Evolutionary conservation across 1,284 basidiomycete genomes (phyloP).

Genomic region (Termitomyces sp.): DNA sequence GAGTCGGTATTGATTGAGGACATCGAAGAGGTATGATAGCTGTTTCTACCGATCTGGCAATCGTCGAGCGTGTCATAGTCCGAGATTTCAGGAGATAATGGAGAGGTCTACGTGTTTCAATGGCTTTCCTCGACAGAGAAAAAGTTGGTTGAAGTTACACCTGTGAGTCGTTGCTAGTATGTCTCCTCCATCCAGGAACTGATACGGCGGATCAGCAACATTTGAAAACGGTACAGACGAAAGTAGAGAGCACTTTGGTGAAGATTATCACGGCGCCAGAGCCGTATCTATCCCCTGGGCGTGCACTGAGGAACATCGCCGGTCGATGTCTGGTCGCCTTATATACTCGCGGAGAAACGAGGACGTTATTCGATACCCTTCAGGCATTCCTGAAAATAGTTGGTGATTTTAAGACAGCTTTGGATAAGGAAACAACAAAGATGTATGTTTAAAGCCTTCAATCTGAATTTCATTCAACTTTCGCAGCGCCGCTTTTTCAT

Average conservation of each 20-base stretch:
- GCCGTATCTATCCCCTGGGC: slow-evolving; percentile 74
- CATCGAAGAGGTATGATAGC: slow-evolving; percentile 14
- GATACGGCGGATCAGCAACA: slow-evolving; percentile 42
- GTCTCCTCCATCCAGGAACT: slow-evolving; percentile 4
- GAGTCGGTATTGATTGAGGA: slow-evolving; percentile 17
- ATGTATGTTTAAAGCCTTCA: slow-evolving; percentile 48
- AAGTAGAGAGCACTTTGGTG: slow-evolving; percentile 58
- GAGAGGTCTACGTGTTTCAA: slow-evolving; percentile 77
- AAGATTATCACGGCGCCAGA: slow-evolving; percentile 58
- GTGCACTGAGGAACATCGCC: slow-evolving; percentile 77
- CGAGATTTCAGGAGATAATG: slow-evolving; percentile 70
- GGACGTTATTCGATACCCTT: slow-evolving; percentile 85
- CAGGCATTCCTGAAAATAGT: slow-evolving; percentile 74
- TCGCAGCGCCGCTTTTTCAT: slow-evolving; percentile 70
- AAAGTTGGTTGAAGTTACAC: slow-evolving; percentile 42
- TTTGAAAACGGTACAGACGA: slow-evolving; percentile 58
- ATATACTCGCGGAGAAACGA: slow-evolving; percentile 81
- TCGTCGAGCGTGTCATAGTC: slow-evolving; percentile 36
- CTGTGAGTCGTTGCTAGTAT: slow-evolving; percentile 38
- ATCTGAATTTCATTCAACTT: slow-evolving; percentile 10
- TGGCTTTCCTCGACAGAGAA: slow-evolving; percentile 73
- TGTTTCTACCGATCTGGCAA: not conserved
- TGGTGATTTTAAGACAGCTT: slow-evolving; percentile 59
- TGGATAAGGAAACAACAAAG: slow-evolving; percentile 56
- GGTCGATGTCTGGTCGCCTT: slow-evolving; percentile 74